These are phyloP conservation scores for Phytophthora foliorum DNA, from an alignment of 352 stramenopile species.

Conservation along the genomic window DNA sequence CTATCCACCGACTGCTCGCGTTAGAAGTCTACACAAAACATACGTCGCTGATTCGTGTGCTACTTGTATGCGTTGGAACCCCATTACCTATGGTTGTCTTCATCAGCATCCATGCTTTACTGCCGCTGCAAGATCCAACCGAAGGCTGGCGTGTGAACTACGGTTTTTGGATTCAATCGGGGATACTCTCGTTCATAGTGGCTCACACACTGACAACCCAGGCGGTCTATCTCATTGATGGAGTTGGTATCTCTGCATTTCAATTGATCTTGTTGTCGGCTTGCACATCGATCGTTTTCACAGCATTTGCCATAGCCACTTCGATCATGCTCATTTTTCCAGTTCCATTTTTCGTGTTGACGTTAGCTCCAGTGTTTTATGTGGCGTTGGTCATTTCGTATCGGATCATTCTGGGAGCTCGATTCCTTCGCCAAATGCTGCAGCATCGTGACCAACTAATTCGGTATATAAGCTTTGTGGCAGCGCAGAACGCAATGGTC, in stretches of 20 bases:
- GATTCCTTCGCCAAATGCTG: conserved; percentile 16
- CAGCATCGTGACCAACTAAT: conserved; percentile 16
- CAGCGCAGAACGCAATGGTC: conserved; percentile 13
- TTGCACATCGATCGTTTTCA: conserved; percentile 14
- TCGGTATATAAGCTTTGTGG: conserved; percentile 16
- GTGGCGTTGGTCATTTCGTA: conserved; percentile 21
- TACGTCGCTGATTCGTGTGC: conserved; percentile 10
- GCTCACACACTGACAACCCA: conserved; percentile 16
- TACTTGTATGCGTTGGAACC: conserved; percentile 17
- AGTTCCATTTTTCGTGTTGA: conserved; percentile 30
- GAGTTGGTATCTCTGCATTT: not conserved
- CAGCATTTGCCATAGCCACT: conserved; percentile 9
- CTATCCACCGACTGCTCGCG: conserved; percentile 21
- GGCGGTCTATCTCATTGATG: conserved; percentile 17
- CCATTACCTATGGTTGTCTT: conserved; percentile 17
- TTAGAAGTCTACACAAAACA: conserved; percentile 17
- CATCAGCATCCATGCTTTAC: conserved; percentile 8
- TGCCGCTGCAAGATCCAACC: conserved; percentile 17
- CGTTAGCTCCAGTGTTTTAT: conserved; percentile 21
- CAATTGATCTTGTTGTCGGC: not conserved
- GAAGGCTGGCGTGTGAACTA: conserved; percentile 11
- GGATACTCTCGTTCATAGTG: conserved; percentile 13
- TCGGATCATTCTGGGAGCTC: conserved; percentile 15
- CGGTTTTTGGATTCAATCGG: conserved; percentile 22
- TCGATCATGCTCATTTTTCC: conserved; percentile 25